A percentile compares a stretch with the other conserved stretches of the same genome.
Conservation (phyloP, 768 basidiomycete species). For the Rhodocollybia butyracea region DNA sequence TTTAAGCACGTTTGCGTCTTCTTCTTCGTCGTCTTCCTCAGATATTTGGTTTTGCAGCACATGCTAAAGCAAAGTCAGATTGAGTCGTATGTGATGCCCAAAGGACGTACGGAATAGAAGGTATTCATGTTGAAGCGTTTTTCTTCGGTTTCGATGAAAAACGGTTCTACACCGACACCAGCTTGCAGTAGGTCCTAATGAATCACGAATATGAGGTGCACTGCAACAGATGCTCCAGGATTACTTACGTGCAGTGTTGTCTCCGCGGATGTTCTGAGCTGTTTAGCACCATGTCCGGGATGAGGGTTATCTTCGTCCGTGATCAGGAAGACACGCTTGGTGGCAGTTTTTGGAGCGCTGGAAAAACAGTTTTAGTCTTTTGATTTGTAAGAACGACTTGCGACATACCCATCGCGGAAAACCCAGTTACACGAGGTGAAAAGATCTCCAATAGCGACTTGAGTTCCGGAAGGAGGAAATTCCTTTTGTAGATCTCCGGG, state of each 20-base stretch:
- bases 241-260: constrained; percentile 64
- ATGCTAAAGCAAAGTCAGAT: constrained; percentile 36
- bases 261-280: constrained; percentile 63
- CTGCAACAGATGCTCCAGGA: not conserved
- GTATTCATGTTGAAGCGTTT: constrained; percentile 68
- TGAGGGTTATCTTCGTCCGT: constrained; percentile 87
- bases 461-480: constrained; percentile 64
- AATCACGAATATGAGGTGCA: not conserved
- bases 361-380: not conserved
- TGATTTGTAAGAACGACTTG: not conserved
- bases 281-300: constrained; percentile 48
- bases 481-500: constrained; percentile 48
- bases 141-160: constrained; percentile 75
- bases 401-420: constrained; percentile 76
- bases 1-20: constrained; percentile 48
- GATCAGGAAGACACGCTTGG: constrained; percentile 91
- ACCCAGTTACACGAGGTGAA: constrained; percentile 90
- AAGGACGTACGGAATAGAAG: constrained; percentile 69
- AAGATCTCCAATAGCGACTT: constrained; percentile 82
- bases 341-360: constrained; percentile 83
- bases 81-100: not conserved
- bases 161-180: constrained; percentile 79
- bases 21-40: constrained; percentile 39
- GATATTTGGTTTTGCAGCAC: constrained; percentile 52
- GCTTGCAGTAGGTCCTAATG: constrained; percentile 78